Evolutionary conservation across 306 rosid species (phyloP).

Genomic region (Erythrophleum fordii): DNA sequence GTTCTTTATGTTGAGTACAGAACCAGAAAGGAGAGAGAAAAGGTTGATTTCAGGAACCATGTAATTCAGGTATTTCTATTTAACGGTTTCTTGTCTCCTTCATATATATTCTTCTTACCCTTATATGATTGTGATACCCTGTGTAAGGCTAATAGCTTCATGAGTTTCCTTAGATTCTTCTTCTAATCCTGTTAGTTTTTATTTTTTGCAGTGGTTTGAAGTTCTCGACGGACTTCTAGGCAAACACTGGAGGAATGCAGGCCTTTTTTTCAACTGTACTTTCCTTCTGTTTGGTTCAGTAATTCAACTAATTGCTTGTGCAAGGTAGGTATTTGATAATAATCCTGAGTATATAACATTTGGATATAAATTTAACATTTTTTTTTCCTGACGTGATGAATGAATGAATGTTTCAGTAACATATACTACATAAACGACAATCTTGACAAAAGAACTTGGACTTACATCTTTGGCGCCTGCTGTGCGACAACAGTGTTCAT

Average conservation of each 20-base stretch:
- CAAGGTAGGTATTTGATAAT: conserved; percentile 58
- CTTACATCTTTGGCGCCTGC: conserved; percentile 95
- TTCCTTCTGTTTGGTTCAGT: conserved; percentile 99
- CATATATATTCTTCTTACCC: background rate
- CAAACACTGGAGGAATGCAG: conserved; percentile 89
- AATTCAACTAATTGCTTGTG: conserved; percentile 96
- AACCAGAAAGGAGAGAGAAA: conserved; percentile 97
- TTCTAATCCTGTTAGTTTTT: conserved; percentile 23
- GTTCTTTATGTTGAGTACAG: conserved; percentile 91
- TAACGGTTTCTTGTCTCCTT: background rate
- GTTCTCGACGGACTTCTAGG: conserved; percentile 97
- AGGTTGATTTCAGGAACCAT: conserved; percentile 93
- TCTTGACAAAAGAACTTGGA: conserved; percentile 99
- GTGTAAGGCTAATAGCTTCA: background rate
- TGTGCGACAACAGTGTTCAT: conserved; percentile 97
- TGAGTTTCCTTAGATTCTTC: background rate
- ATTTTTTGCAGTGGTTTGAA: conserved; percentile 84
- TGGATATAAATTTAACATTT: background rate
- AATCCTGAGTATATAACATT: conserved; percentile 9
- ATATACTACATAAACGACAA: conserved; percentile 97
- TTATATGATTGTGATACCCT: background rate
- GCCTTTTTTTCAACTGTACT: conserved; percentile 95
- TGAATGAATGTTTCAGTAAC: conserved; percentile 58
- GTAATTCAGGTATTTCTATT: conserved; percentile 75
- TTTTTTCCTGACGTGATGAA: background rate